Base-by-base conservation (phyloP, 2,329 filamentous ascomycete genomes). In the Penicillium digitatum region DNA sequence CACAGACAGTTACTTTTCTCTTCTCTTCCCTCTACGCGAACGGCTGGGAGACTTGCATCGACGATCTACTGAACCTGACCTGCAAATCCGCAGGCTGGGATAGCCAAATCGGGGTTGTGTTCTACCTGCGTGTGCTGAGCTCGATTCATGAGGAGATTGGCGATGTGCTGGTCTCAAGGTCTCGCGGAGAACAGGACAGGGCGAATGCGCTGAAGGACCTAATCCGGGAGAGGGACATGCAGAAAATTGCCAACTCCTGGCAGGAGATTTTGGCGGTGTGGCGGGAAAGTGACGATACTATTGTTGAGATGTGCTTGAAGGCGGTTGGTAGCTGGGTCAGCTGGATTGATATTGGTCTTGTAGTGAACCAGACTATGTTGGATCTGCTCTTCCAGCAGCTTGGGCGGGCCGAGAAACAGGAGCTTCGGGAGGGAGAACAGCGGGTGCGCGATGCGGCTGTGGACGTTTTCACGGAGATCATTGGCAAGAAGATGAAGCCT, bases 81-180 rank as follows among this genome's bases (percentile, higher is more conserved):
- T 83, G 82, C 56, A 76, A 81, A 27, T 78, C 82, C 24, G 81
- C 84, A 47, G 74, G 75, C 40, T 82, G 79, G 60, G 85, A 90
- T 69, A 96, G 95, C 69, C 75, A 85, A 35, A 72, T 82, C 1
- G 93, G 90, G 3, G 88, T 94, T 45, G 79, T 92, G 32, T 84
- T 99, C 65, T 97, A 96, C 75, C 82, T 99, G 52, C 88, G 93
- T 48, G 85, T 96, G 60, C 81, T 97, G 44, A 84, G 87, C 62
- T 94, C 92, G 32, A 87, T 99, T 44, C 94, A 99, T 69, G 94
- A 99, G 66, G 94, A 99, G 74, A 96, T 99, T 67, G 94, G 93
- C 60, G 94, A 99, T 75, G 86, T 94, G 64, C 81, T 97, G 61
- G 82, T 97, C 50, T 85, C 87, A 45, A 85, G 93, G 37, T 86